Conservation (phyloP, 1,284 basidiomycete genomes). For the Earliella scabrosa region DNA sequence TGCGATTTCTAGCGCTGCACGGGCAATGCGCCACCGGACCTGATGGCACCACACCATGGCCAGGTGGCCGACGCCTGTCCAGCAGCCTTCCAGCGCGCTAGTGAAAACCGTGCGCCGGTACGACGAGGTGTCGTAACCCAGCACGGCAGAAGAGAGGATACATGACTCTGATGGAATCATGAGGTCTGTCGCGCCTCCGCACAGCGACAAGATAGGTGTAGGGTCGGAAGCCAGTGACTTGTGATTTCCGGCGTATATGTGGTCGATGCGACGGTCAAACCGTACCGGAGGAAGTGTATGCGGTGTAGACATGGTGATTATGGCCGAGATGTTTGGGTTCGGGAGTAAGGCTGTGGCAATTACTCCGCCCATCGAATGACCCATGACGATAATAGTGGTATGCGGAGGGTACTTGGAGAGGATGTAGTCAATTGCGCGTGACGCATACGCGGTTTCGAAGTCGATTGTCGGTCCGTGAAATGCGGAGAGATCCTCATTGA, state of each 20-base stretch:
- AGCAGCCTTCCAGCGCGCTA: slow-evolving; percentile 85
- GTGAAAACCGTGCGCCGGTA: slow-evolving; percentile 85
- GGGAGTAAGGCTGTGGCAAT: slow-evolving; percentile 81
- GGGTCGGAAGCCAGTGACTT: slow-evolving; percentile 41
- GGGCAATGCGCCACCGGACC: slow-evolving; percentile 87
- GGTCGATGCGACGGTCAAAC: slow-evolving; percentile 81
- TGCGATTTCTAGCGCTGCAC: slow-evolving; percentile 75
- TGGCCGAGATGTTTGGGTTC: slow-evolving; percentile 67
- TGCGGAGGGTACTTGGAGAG: slow-evolving; percentile 72
- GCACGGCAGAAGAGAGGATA: slow-evolving; percentile 53
- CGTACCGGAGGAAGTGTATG: slow-evolving; percentile 89
- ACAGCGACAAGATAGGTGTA: slow-evolving; percentile 83
- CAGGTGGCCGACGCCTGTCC: slow-evolving; percentile 95
- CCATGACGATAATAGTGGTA: slow-evolving; percentile 78
- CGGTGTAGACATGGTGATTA: slow-evolving; percentile 96
- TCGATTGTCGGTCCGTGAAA: slow-evolving; percentile 91
- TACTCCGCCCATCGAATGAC: slow-evolving; percentile 99
- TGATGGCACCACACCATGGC: slow-evolving; percentile 99
- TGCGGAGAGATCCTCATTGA: slow-evolving; percentile 97
- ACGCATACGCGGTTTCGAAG: slow-evolving; percentile 82
- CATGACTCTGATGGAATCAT: slow-evolving; percentile 95
- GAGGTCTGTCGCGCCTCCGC: slow-evolving; percentile 91
- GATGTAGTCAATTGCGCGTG: slow-evolving; percentile 77
- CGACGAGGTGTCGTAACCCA: slow-evolving; percentile 22
- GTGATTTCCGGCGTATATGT: slow-evolving; percentile 63